These are phyloP conservation scores for Niveomyces coronatus DNA, from an alignment of 2,329 filamentous ascomycete genomes.

Conservation along the genomic window DNA sequence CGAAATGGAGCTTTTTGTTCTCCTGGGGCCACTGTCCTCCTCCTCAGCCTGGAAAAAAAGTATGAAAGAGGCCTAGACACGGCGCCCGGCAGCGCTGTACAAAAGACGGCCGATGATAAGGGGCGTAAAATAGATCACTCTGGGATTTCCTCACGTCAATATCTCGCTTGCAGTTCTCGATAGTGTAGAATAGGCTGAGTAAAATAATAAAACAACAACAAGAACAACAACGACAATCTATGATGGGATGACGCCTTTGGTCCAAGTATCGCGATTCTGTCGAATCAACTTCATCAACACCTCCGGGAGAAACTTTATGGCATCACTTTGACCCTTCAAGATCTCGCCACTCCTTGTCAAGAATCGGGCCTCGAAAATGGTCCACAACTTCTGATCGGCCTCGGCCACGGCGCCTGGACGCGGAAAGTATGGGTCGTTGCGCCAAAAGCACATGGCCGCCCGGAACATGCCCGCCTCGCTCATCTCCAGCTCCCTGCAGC, in stretches of 20 bases:
- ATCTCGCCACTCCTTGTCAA: not conserved
- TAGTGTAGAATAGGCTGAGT: too few species aligned
- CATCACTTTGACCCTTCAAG: not conserved
- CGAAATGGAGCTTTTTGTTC: too few species aligned
- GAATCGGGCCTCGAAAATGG: slow-evolving; percentile 12
- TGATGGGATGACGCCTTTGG: not conserved
- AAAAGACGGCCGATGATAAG: too few species aligned
- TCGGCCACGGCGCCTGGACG: slow-evolving; percentile 18
- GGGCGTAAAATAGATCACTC: too few species aligned
- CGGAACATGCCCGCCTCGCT: slow-evolving; percentile 28
- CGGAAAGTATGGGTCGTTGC: slow-evolving; percentile 43
- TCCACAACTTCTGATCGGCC: slow-evolving; percentile 15
- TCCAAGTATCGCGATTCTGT: slow-evolving; percentile 1
- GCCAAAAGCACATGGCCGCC: slow-evolving; percentile 32
- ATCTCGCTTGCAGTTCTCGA: too few species aligned
- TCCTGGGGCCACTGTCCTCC: too few species aligned
- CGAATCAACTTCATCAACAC: not conserved
- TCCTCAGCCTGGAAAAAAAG: too few species aligned
- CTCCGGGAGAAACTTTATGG: not conserved
- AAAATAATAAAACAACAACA: too few species aligned
- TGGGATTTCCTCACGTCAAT: too few species aligned
- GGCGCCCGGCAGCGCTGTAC: too few species aligned
- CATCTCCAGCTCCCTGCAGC: slow-evolving; percentile 24
- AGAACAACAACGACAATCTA: too few species aligned
- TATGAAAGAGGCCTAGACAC: too few species aligned